Percentiles rank a stretch among this genome's conserved stretches.
These are phyloP conservation scores for Auriscalpium microsporum DNA, from an alignment of 768 basidiomycete species.

Conservation along the genomic window DNA sequence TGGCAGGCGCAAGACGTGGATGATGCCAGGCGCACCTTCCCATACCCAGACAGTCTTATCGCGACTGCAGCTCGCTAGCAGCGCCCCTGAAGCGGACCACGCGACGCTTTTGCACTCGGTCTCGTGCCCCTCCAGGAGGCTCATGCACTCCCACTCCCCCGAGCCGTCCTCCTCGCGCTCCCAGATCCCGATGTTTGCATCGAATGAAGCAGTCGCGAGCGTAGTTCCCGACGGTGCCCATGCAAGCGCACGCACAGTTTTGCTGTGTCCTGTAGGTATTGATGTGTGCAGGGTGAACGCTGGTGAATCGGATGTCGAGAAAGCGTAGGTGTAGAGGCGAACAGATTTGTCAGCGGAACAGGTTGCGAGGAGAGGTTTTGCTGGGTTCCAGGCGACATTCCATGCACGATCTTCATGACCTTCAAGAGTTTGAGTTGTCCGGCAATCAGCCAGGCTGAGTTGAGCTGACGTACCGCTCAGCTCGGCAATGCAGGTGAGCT, in stretches of 20 bases:
- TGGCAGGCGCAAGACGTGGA: not conserved
- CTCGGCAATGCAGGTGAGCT: slow-evolving; percentile 1
- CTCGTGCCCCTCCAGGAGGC: slow-evolving; percentile 88
- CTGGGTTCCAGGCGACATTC: slow-evolving; percentile 85
- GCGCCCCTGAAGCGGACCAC: slow-evolving; percentile 34
- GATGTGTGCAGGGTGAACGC: slow-evolving; percentile 50
- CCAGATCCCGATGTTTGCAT: slow-evolving; percentile 89
- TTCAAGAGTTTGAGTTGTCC: slow-evolving; percentile 7
- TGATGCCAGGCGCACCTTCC: slow-evolving; percentile 59
- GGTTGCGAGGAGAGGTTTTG: slow-evolving; percentile 73
- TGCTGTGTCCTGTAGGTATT: slow-evolving; percentile 77
- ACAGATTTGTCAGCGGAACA: slow-evolving; percentile 94
- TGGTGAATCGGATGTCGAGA: slow-evolving; percentile 17
- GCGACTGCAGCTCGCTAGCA: slow-evolving; percentile 90
- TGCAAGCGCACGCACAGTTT: slow-evolving; percentile 78
- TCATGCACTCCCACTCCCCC: slow-evolving; percentile 80
- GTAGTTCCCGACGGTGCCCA: slow-evolving; percentile 86
- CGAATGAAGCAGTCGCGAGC: slow-evolving; percentile 90
- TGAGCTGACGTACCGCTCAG: slow-evolving; percentile 1
- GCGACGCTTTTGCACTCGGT: slow-evolving; percentile 75
- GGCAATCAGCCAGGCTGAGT: no score
- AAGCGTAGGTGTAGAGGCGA: slow-evolving; percentile 65
- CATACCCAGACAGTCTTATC: slow-evolving; percentile 99
- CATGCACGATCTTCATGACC: slow-evolving; percentile 84
- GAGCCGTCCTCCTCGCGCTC: slow-evolving; percentile 25